Base-by-base conservation (phyloP, 2,329 filamentous ascomycete species). In the Aspergillus fumigatus region DNA sequence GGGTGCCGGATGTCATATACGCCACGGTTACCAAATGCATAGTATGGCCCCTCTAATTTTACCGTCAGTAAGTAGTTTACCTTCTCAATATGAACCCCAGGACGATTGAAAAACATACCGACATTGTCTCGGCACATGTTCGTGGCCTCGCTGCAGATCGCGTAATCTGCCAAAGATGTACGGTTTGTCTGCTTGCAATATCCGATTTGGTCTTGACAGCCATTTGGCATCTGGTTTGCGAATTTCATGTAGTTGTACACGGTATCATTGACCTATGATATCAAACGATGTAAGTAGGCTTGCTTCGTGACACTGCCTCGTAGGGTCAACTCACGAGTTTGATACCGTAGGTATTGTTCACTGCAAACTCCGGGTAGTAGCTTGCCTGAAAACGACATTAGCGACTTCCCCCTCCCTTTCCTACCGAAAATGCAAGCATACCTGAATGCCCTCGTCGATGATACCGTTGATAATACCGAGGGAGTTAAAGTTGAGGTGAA, bases 151-250 rank as follows among this genome's bases (percentile, higher is more conserved):
- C 77, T 73, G 70, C 86, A 89, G 19, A 80, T 62, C 7, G 76
- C 68, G 50, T 72, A 69, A 53, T 75, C 75, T 23, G 83, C 73
- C 23, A 85, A 67, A 6, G 85, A 86, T 17, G 70, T 68, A 29
- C 82, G 81, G 64, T 90, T 86, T 8, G 81, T 84, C 7, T 80
- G 75, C 26, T 78, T 79, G 66, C 91, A 89, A 67, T 84, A 86
- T 1, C 84, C 84, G 50, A 90, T 83, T 72, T 90, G 86, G 59
- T 86, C 74, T 43, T 80, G 73, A 60, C 82, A 84, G 23, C 81
- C 82, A 54, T 70, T 86, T 25, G 86, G 86, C 82, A 81, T 91
- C 71, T 71, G 70, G 53, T 77, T 75, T n/a, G 81, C 80, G 48
- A 83, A 82, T 57, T 81, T 83, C 70, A 82, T 82, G 62, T 82